Evolutionary conservation across 2,329 filamentous ascomycete genomes (phyloP), one percentile per base, ranked within the genome.

Genomic region (Immersiporthe knoxdaviesiana): DNA sequence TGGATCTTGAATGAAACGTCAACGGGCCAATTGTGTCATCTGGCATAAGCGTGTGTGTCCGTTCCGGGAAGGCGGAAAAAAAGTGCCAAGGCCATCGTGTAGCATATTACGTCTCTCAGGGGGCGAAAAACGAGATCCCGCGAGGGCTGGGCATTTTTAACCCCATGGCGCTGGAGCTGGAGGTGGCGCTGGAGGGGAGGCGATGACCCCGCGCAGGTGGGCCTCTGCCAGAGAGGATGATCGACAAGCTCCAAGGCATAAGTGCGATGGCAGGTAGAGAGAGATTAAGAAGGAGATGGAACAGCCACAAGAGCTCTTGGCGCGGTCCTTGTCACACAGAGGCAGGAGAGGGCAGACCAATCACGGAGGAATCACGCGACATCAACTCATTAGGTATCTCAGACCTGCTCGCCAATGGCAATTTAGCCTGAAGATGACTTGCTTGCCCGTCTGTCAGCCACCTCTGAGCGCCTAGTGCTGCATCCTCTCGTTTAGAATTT

Each of bases 361-460:
- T 56, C 12, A 56, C 30, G 24, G 52, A 56, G 52, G 12, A 30
- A 56, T 56, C 52, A 56, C 52, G 52, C 52, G 52, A 30, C 52
- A 30, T 30, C 14, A 7, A 18, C 8, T 16, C 11, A 32, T 30
- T 8, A 56, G 24, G 14, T 56, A 27, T 54, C 24, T 54, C 11
- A 27, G 24, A 6, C 12, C 52, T 30, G 27, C 50, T 54, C 24
- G 24, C 52, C 24, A 56, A 56, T 32, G 14, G 18, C 24, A 21
- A 47, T 47, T 47, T 21, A 27, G 50, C 50, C 50, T 52, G 50
- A 24, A 27, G 24, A 16, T 54, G 50, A 16, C 50, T 16, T 54
- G 50, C 50, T 27, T 30, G 50, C 50, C 12, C 12, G 24, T 27
- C 50, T 27, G 11, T 24, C 50, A 54, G 14, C 50, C 50, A 27